Base-by-base conservation (phyloP, 2,329 filamentous ascomycete genomes). In the Fusarium verticillioides region DNA sequence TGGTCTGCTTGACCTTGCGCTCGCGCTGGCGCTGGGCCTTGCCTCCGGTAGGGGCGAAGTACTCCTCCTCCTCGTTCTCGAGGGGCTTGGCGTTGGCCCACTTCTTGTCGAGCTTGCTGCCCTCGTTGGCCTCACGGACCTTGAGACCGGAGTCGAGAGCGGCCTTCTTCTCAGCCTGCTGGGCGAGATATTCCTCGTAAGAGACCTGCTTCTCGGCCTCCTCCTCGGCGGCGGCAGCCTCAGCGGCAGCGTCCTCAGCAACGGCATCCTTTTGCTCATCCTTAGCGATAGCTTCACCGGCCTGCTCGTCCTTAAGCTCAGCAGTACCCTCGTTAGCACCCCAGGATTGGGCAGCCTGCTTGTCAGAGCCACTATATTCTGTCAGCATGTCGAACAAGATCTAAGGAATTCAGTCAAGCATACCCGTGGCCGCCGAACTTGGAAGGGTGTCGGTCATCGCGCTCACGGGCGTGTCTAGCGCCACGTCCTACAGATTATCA, bases 81-180 rank as follows among this genome's bases (percentile, higher is more conserved):
- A 93, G 86, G 66, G 88, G 81, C 88, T 95, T 97, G 82, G 94
- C 95, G 79, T 89, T 88, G 80, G 93, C 93, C 94, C 95, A 97
- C 90, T 98, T 96, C 90, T 96, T 96, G 88, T 95, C 91, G 79
- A 87, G 82, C 87, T 94, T 94, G 87, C 87, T 89, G 81, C 95
- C 95, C 88, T 98, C 95, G 88, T 98, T 98, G 84, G 96, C 87
- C 87, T 95, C 91, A 86, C 96, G 96, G 81, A 94, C 88, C 80
- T 94, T 89, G 79, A 92, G 88, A 60, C 75, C 78, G 78, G 86
- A 84, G 78, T 89, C 89, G 74, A 96, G 89, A 75, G 90, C 89
- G 75, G 90, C 85, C 87, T 94, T 95, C 90, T 95, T 96, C 87
- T 90, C 88, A 67, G 87, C 88, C 78, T 83, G 85, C 84, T 90